Conservation (phyloP, 2,329 filamentous ascomycete genomes). For the Trichoderma breve region DNA sequence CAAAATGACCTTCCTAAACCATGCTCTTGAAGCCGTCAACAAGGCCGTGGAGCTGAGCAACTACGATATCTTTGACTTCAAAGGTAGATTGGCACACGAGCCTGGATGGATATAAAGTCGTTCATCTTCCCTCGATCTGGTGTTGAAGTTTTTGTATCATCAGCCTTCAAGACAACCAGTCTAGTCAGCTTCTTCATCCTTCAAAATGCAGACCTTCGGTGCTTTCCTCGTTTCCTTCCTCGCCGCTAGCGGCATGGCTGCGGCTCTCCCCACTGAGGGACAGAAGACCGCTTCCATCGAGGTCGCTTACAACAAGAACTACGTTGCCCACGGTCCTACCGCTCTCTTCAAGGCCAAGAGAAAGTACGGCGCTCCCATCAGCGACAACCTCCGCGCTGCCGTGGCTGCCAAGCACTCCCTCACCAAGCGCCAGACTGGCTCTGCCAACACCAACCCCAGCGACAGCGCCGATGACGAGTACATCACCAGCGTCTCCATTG, state of each 20-base stretch:
- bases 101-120: conserved; percentile 15
- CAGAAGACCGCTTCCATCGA: conserved; percentile 16
- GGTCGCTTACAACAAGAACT: conserved; percentile 19
- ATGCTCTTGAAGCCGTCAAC: conserved; percentile 5
- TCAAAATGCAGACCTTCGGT: conserved; percentile 25
- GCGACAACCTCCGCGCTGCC: conserved; percentile 13
- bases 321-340: conserved; percentile 19
- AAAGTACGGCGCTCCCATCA: conserved; percentile 22
- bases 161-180: conserved; percentile 15
- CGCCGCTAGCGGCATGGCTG: conserved; percentile 22
- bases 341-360: conserved; percentile 23
- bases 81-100: background rate
- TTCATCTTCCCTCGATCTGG: background rate
- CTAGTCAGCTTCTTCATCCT: background rate
- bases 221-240: conserved; percentile 25
- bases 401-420: background rate
- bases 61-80: background rate
- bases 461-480: conserved; percentile 23
- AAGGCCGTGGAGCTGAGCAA: background rate
- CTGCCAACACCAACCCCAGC: conserved; percentile 15
- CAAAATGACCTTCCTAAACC: conserved; percentile 19
- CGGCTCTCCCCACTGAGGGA: conserved; percentile 19
- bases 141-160: conserved; percentile 3
- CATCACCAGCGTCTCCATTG: conserved; percentile 23
- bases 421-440: conserved; percentile 22